Evolutionary conservation across 352 stramenopile species (phyloP), one percentile per base, ranked within the genome.

Genomic region (Pythium aphanidermatum): DNA sequence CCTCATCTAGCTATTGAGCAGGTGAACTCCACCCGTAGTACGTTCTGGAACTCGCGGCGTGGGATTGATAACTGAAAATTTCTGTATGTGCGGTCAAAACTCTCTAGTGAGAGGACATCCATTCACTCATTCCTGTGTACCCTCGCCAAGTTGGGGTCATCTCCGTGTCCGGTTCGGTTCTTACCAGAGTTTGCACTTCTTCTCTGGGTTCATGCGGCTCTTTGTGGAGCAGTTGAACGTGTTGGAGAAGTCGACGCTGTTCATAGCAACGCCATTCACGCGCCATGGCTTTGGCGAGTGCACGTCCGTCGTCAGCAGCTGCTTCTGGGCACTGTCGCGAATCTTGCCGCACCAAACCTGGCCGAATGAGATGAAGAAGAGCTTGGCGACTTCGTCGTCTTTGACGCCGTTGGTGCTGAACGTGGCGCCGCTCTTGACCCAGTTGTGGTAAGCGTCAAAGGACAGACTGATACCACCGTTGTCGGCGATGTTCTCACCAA

Each of bases 401-500:
- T 42, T 38, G 11, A 59, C 60, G 27, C 54, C 41, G 68, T 60
- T 74, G 14, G 73, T 66, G n/a, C 76, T 52, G 51, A 63, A 76
- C n/a, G n/a, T n/a, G 24, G 62, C 57, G 24, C 31, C 16, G 17
- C 26, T 47, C 34, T 54, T 45, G n/a, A 42, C 24, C 21, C 33
- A 55, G n/a, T 50, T 58, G 19, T 62, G 52, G 70, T 61, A 89
- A 21, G 79, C 75, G 17, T 83, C 60, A 41, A 68, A 80, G 19
- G 74, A 57, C 12, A 92, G 49, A 13, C 54, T 48, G 8, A 89
- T 24, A 2, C 79, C 79, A 16, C 76, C 79, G 29, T 85, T 80
- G 52, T 92, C 79, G 29, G 79, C 79, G 34, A 89, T 87, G 44
- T 86, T 88, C 46, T 92, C 76, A 7, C 70, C 63, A 16, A 92